A percentile compares a stretch with the other conserved stretches of the same genome.
These are phyloP conservation scores for Salvia sclarea DNA, from an alignment of 305 asterid genomes.

Conservation along the genomic window DNA sequence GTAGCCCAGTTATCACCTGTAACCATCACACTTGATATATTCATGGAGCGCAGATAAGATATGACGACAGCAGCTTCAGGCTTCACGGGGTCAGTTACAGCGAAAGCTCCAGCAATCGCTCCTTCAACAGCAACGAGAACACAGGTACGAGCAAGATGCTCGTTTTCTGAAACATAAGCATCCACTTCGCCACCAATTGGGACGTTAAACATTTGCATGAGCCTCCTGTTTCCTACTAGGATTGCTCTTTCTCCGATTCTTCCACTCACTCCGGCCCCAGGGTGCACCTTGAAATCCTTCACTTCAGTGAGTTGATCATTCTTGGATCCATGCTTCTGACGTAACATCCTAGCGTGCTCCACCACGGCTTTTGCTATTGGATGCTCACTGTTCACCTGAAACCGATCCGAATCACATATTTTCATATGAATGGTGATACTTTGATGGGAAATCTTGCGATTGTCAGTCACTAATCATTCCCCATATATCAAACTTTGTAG, in stretches of 20 bases:
- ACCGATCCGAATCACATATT: constrained; percentile 13
- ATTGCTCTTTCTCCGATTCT: constrained; percentile 63
- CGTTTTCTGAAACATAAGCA: constrained; percentile 62
- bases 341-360: constrained; percentile 70
- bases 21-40: constrained; percentile 77
- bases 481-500: not conserved
- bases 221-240: constrained; percentile 85
- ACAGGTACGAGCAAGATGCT: constrained; percentile 83
- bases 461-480: not conserved
- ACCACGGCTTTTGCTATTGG: constrained; percentile 94
- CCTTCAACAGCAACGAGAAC: constrained; percentile 78
- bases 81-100: constrained; percentile 91
- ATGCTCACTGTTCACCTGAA: constrained; percentile 92
- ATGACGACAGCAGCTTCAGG: constrained; percentile 76
- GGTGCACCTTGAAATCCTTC: constrained; percentile 82
- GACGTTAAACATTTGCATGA: constrained; percentile 59
- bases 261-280: constrained; percentile 90
- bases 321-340: constrained; percentile 43
- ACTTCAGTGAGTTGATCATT: constrained; percentile 57
- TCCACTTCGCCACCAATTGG: constrained; percentile 63
- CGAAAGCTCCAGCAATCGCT: constrained; percentile 74
- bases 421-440: constrained; percentile 11
- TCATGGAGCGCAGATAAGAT: constrained; percentile 72
- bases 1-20: constrained; percentile 99
- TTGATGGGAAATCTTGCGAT: not conserved